These are phyloP conservation scores for Suaeda aralocaspica DNA, from an alignment of 148 eudicot genomes.

Conservation along the genomic window DNA sequence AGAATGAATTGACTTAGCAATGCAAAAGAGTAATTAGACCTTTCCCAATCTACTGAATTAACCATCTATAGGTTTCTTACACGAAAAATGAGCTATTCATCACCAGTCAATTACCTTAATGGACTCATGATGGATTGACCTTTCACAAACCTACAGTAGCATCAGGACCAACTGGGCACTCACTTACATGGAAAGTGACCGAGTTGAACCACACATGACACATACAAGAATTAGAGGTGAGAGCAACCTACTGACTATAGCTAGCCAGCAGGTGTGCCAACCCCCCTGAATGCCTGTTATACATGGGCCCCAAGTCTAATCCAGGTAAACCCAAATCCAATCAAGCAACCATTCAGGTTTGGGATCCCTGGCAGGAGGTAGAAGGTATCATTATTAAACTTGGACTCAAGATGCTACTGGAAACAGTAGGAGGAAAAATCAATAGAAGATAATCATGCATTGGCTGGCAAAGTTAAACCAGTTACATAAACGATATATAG, in stretches of 20 bases:
- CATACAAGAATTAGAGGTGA: conserved; percentile 9
- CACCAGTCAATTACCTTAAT: conserved; percentile 16
- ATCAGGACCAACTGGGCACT: conserved; percentile 15
- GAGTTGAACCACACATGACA: conserved; percentile 22
- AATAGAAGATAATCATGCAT: background rate
- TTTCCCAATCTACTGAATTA: background rate
- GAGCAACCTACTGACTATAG: conserved; percentile 21
- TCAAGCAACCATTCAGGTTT: conserved; percentile 21
- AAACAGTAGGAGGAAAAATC: background rate
- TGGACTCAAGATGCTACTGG: background rate
- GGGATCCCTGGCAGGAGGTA: conserved; percentile 30
- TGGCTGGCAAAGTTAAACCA: background rate
- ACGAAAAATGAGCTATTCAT: background rate
- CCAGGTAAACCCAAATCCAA: conserved; percentile 22
- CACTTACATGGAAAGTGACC: background rate
- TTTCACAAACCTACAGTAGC: conserved; percentile 4
- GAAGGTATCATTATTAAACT: conserved; percentile 8
- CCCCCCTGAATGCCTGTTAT: conserved; percentile 14
- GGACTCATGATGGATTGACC: conserved; percentile 11
- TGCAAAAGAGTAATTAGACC: background rate
- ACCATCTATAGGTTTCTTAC: background rate
- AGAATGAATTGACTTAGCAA: background rate
- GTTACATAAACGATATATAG: background rate
- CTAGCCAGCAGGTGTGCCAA: conserved; percentile 23
- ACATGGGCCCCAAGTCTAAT: conserved; percentile 12